Conservation (phyloP, 2,329 filamentous ascomycete genomes). For the Epichloe scottii region DNA sequence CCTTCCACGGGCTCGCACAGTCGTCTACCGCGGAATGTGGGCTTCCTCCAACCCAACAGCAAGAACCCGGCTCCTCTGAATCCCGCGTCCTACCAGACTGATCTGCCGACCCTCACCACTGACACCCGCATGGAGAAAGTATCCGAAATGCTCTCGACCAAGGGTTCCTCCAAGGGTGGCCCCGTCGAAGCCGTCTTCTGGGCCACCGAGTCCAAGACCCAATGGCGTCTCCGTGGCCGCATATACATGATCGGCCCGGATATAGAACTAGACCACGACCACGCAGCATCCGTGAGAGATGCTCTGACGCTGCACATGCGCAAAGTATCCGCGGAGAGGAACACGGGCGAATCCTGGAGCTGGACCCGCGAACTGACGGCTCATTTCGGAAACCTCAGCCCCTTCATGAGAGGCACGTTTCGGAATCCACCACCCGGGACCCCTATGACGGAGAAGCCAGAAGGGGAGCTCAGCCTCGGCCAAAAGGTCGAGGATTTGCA, state of each 20-base stretch:
- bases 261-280: slow-evolving; percentile 32
- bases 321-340: slow-evolving; percentile 1
- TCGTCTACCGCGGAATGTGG: slow-evolving; percentile 80
- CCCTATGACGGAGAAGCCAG: slow-evolving; percentile 38
- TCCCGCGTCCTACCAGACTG: slow-evolving; percentile 55
- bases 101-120: slow-evolving; percentile 74
- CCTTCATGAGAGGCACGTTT: slow-evolving; percentile 66
- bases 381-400: slow-evolving; percentile 82
- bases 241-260: slow-evolving; percentile 66
- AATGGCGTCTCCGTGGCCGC: slow-evolving; percentile 74
- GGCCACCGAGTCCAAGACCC: slow-evolving; percentile 55
- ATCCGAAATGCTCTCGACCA: slow-evolving; percentile 46
- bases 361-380: slow-evolving; percentile 71
- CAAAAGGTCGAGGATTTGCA: slow-evolving; percentile 59
- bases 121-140: slow-evolving; percentile 82
- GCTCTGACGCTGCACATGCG: slow-evolving; percentile 53
- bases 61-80: slow-evolving; percentile 64
- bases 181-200: slow-evolving; percentile 78
- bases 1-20: slow-evolving; percentile 55
- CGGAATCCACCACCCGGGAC: slow-evolving; percentile 58
- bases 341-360: slow-evolving; percentile 45
- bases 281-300: slow-evolving; percentile 38
- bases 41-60: slow-evolving; percentile 57
- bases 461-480: slow-evolving; percentile 32
- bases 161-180: slow-evolving; percentile 45